Percentiles rank a stretch among this genome's conserved stretches.
phyloP scores from a whole-genome alignment of 164 flowering plant species.

The Vitis amurensis region DNA sequence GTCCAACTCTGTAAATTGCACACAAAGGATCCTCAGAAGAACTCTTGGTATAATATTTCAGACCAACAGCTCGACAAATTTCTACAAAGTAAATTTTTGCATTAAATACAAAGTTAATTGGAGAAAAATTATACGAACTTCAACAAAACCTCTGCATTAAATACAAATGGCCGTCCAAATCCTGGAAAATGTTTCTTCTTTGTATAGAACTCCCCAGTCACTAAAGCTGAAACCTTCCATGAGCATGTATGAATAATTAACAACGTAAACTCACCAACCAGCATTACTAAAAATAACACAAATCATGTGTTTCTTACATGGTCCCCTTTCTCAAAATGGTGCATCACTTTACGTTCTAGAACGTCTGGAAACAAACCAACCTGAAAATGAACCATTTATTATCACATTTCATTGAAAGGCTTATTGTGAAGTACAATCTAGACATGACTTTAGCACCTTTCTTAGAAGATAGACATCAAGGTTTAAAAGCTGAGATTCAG shows the following conservation, averaged over 20 bases:
- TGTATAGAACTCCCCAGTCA: constrained; percentile 88
- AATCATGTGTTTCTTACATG: constrained; percentile 48
- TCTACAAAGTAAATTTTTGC: too few relatives aligned
- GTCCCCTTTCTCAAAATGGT: constrained; percentile 82
- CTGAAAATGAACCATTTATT: constrained; percentile 34
- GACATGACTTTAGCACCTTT: constrained; percentile 43
- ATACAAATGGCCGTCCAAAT: constrained; percentile 91
- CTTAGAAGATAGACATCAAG: constrained; percentile 74
- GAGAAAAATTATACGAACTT: constrained; percentile 51
- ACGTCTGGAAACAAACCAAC: constrained; percentile 95
- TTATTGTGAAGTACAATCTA: constrained; percentile 1
- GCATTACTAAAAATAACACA: neutral
- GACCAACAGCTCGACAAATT: neutral
- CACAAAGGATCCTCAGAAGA: constrained; percentile 1
- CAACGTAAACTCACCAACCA: neutral
- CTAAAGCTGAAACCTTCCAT: constrained; percentile 84
- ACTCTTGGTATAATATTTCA: neutral
- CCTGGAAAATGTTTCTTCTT: constrained; percentile 91
- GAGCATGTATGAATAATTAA: constrained; percentile 23
- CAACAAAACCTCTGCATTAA: constrained; percentile 81
- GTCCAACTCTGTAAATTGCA: constrained; percentile 70
- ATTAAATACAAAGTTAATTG: neutral
- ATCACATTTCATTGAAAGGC: constrained; percentile 4
- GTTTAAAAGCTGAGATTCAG: constrained; percentile 52
- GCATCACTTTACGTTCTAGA: constrained; percentile 68